Base-by-base conservation (phyloP, 179 eudicot genomes). In the Patellifolia procumbens region DNA sequence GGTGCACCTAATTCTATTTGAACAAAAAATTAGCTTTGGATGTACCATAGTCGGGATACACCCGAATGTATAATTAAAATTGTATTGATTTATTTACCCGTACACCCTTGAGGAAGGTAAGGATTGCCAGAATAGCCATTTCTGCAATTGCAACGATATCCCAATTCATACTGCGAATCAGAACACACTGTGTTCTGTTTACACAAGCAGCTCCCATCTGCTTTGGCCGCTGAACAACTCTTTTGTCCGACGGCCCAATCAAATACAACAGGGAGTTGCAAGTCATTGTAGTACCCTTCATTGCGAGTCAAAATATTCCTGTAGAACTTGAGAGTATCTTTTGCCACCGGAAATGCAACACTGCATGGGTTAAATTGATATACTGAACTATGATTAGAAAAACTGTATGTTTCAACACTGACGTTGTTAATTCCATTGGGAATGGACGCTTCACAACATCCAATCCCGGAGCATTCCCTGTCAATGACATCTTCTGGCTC, bases 391-490 rank as follows among this genome's bases (percentile, higher is more conserved):
- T 82, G 84, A 19, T 70, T 73, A 3, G 5, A 1, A 0, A 7
- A 48, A 69, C 80, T 84, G 1, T 0, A 0, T 9, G 11, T 11
- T 0, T 31, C 7, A 1, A 12, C 1, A 1, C 11, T 77, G 5
- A 76, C 19, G 7, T 31, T 26, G 26, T 29, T 48, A 2, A 87
- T 51, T 0, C 82, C 86, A 0, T 58, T 72, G 0, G 86, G 86
- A 5, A 82, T 83, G 0, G 76, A 43, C 1, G 80, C 74, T 37
- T 80, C 73, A 39, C 87, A 87, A 58, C 89, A 87, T 0, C 87
- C 87, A 0, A 72, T 16, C 15, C 89, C 87, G 0, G 81, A 43
- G 26, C 87, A 86, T 0, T 74, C 42, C 0, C 72, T 74, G 15
- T 75, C 69, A 1, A 20, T 26, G 0, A 76, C 77, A 35, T 82